Evolutionary conservation across 1,284 basidiomycete species (phyloP).

Genomic region (Cutaneotrichosporon sp.): DNA sequence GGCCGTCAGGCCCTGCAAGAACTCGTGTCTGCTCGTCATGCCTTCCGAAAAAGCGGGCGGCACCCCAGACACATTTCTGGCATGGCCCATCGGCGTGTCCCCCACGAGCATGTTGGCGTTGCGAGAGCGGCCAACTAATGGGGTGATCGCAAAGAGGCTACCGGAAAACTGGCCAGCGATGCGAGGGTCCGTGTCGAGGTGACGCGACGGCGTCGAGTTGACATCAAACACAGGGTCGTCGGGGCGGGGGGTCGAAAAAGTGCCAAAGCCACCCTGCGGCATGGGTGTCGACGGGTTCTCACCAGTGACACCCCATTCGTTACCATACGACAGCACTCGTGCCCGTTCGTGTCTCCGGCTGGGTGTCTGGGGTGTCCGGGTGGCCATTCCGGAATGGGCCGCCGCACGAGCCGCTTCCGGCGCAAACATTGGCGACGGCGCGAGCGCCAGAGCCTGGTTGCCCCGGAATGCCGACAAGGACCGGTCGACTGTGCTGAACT

Average conservation of each 20-base stretch:
- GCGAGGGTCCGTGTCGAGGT: slow-evolving; percentile 39
- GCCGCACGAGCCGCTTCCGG: slow-evolving; percentile 23
- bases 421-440: slow-evolving; percentile 48
- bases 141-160: slow-evolving; percentile 46
- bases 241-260: slow-evolving; percentile 43
- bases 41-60: slow-evolving; percentile 26
- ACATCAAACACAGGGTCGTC: slow-evolving; percentile 48
- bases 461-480: slow-evolving; percentile 40
- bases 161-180: slow-evolving; percentile 38
- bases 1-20: slow-evolving; percentile 30
- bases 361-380: slow-evolving; percentile 29
- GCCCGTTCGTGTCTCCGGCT: slow-evolving; percentile 32
- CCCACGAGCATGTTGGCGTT: slow-evolving; percentile 32
- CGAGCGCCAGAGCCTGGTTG: slow-evolving; percentile 44
- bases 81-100: slow-evolving; percentile 24
- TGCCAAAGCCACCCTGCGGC: slow-evolving; percentile 26
- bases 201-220: slow-evolving; percentile 49
- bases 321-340: slow-evolving; percentile 45
- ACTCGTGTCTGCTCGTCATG: slow-evolving; percentile 40
- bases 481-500: slow-evolving; percentile 32
- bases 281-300: slow-evolving; percentile 45
- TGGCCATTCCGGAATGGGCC: slow-evolving; percentile 27
- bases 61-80: slow-evolving; percentile 28
- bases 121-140: slow-evolving; percentile 41
- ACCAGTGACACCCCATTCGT: slow-evolving; percentile 41